A percentile compares a stretch with the other conserved stretches of the same genome.
Conservation (phyloP, 176 grass and related monocot species). For the Raddia guianensis region DNA sequence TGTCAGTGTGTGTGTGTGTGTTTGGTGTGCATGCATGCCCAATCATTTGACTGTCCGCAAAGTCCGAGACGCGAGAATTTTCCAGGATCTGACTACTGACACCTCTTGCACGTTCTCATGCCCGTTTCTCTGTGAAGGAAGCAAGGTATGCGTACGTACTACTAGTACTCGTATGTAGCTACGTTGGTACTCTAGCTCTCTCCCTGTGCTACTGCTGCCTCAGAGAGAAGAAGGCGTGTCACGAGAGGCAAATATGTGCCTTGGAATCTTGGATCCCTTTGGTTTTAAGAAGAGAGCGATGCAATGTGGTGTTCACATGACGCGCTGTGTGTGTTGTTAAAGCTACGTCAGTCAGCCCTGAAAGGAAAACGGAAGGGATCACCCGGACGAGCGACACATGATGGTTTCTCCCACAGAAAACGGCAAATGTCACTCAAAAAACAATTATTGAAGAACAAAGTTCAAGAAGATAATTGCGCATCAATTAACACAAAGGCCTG, state of each 20-base stretch:
- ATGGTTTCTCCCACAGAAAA: no score
- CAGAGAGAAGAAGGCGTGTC: background rate
- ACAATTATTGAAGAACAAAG: no score
- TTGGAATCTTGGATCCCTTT: background rate
- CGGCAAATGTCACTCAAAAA: no score
- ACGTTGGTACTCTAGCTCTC: background rate
- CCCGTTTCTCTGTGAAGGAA: background rate
- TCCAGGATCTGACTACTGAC: conserved; percentile 37
- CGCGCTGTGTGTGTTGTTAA: background rate
- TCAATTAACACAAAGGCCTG: no score
- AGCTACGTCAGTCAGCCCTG: no score
- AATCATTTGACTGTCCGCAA: conserved; percentile 47
- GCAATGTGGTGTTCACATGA: conserved; percentile 12
- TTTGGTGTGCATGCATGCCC: background rate
- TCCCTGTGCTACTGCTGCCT: background rate
- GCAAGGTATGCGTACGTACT: no score
- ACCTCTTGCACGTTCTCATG: conserved; percentile 1
- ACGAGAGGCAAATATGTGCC: conserved; percentile 8
- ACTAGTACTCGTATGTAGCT: background rate
- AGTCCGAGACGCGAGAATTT: conserved; percentile 36
- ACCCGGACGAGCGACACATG: no score
- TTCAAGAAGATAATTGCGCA: no score
- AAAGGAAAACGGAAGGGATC: no score
- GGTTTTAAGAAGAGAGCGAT: background rate
- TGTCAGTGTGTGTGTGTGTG: background rate